Evolutionary conservation across 495 filamentous ascomycete species (phyloP).

Genomic region (Daldinia bambusicola): DNA sequence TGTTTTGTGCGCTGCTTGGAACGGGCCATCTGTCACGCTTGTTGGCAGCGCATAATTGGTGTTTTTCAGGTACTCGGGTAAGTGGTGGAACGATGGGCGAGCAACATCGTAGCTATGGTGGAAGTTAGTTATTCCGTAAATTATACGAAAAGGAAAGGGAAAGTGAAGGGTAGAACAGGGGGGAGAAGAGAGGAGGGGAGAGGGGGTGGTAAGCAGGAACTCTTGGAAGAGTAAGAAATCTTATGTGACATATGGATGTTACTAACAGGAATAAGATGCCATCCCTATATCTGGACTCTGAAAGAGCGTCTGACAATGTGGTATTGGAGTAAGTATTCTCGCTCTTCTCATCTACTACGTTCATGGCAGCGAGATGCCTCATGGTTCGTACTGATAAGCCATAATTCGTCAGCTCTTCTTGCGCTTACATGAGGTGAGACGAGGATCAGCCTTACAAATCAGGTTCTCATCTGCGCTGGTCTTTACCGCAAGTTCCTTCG

Average conservation of each 20-base stretch:
- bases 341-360: slow-evolving; percentile 57
- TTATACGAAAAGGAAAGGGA: neutral
- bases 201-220: neutral
- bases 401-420: neutral
- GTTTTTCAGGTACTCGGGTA: slow-evolving; percentile 44
- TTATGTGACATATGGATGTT: slow-evolving; percentile 6
- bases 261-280: slow-evolving; percentile 47
- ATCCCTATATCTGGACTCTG: slow-evolving; percentile 43
- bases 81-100: slow-evolving; percentile 28
- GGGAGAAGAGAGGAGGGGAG: too few relatives aligned
- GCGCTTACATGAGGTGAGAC: neutral
- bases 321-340: slow-evolving; percentile 58
- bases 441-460: slow-evolving; percentile 27
- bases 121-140: neutral
- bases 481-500: slow-evolving; percentile 43
- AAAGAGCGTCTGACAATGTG: slow-evolving; percentile 56
- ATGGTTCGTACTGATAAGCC: slow-evolving; percentile 37
- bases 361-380: slow-evolving; percentile 63
- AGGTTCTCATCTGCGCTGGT: slow-evolving; percentile 44
- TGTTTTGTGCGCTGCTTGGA: slow-evolving; percentile 48
- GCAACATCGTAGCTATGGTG: slow-evolving; percentile 22
- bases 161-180: too few relatives aligned
- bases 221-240: neutral
- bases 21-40: slow-evolving; percentile 43
- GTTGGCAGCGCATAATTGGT: slow-evolving; percentile 42